phyloP scores from a whole-genome alignment of 2,329 filamentous ascomycete species.

The Davidsoniella australis region DNA sequence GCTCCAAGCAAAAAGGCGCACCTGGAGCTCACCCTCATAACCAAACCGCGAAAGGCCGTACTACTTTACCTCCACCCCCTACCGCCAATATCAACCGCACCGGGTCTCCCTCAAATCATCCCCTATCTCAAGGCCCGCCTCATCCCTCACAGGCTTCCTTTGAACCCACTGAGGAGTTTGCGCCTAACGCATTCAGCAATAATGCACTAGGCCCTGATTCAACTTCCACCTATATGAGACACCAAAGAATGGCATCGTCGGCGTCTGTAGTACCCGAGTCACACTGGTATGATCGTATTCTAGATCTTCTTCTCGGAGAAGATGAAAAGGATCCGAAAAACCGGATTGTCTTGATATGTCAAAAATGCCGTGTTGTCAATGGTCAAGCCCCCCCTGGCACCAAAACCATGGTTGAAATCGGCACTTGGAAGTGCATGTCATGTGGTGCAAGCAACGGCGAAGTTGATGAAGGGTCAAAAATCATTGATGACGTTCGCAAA shows the following conservation, averaged over 20 bases:
- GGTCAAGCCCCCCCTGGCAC: slow-evolving; percentile 86
- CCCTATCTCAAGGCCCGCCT: slow-evolving; percentile 15
- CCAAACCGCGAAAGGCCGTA: background rate
- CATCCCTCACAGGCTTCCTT: slow-evolving; percentile 20
- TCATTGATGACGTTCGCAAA: slow-evolving; percentile 47
- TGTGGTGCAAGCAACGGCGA: slow-evolving; percentile 71
- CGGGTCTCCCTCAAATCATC: slow-evolving; percentile 17
- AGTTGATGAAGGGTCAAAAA: slow-evolving; percentile 56
- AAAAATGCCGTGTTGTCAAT: slow-evolving; percentile 71
- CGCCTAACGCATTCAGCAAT: slow-evolving; percentile 48
- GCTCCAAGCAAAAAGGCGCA: background rate
- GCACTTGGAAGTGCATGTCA: slow-evolving; percentile 74
- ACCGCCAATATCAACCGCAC: slow-evolving; percentile 43
- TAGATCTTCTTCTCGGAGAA: slow-evolving; percentile 84
- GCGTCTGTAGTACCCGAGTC: slow-evolving; percentile 21
- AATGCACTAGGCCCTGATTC: slow-evolving; percentile 14
- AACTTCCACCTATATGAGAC: background rate
- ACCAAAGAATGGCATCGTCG: slow-evolving; percentile 1
- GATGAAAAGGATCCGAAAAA: slow-evolving; percentile 90
- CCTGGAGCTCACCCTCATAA: background rate
- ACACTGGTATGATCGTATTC: slow-evolving; percentile 86
- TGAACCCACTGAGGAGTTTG: slow-evolving; percentile 42
- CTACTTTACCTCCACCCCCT: slow-evolving; percentile 30
- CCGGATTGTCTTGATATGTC: slow-evolving; percentile 72
- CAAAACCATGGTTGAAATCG: slow-evolving; percentile 59